Conservation (phyloP, 202 grass and related monocot species). For the Elaeis oleifera region DNA sequence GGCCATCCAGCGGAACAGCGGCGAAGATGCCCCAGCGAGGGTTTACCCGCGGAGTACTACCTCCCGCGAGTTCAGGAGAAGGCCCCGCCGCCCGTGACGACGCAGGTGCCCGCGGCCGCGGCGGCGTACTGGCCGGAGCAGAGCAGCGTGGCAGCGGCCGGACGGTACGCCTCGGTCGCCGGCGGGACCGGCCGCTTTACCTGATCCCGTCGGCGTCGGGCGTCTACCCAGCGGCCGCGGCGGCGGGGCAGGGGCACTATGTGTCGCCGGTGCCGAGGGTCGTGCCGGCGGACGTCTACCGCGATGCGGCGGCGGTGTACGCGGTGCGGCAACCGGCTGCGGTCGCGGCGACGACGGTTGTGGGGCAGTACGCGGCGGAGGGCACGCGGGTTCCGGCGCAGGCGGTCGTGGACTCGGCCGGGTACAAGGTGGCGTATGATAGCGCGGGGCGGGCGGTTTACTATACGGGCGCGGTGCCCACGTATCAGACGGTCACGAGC, state of each 20-base stretch:
- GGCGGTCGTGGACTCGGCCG: constrained; percentile 20
- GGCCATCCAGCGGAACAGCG: constrained; percentile 43
- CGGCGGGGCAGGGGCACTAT: neutral
- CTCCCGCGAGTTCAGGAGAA: constrained; percentile 48
- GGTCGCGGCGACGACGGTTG: constrained; percentile 22
- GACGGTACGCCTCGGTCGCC: constrained; percentile 45
- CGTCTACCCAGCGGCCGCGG: constrained; percentile 27
- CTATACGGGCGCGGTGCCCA: constrained; percentile 66
- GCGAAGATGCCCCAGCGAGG: constrained; percentile 55
- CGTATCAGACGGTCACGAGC: constrained; percentile 38
- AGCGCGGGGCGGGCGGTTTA: constrained; percentile 68
- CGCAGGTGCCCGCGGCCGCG: constrained; percentile 26
- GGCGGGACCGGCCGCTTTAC: constrained; percentile 55
- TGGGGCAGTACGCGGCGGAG: neutral
- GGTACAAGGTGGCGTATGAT: constrained; percentile 52
- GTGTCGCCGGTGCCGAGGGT: neutral
- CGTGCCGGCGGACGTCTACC: neutral
- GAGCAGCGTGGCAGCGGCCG: constrained; percentile 10
- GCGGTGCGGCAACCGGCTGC: constrained; percentile 21
- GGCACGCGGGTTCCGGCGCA: constrained; percentile 12
- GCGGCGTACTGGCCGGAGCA: constrained; percentile 37
- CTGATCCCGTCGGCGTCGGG: constrained; percentile 59
- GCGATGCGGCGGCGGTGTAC: neutral
- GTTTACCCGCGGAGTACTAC: constrained; percentile 41
- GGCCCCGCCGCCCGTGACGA: constrained; percentile 25